These are phyloP conservation scores for Alternaria sp. DNA, from an alignment of 2,329 filamentous ascomycete genomes.

Conservation along the genomic window DNA sequence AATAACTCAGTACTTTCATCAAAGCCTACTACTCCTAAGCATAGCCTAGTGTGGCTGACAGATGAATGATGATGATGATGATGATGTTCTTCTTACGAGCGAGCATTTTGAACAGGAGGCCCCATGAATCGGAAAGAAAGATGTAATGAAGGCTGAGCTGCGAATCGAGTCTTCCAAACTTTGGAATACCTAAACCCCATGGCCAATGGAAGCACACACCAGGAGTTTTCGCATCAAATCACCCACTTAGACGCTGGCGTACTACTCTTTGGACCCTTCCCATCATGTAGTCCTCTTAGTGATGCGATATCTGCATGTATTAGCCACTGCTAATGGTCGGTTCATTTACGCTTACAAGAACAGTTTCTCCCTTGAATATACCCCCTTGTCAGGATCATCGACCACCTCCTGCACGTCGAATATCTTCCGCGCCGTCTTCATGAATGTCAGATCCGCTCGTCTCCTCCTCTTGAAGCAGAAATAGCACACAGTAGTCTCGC, in stretches of 20 bases:
- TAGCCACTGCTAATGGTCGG: neutral
- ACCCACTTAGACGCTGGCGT: neutral
- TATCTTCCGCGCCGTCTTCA: slow-evolving; percentile 60
- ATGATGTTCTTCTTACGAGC: neutral
- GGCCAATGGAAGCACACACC: neutral
- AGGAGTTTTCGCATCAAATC: neutral
- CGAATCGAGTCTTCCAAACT: neutral
- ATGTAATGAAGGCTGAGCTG: neutral
- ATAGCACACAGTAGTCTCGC: slow-evolving; percentile 70
- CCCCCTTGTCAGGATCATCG: slow-evolving; percentile 58
- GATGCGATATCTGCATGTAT: slow-evolving; percentile 29
- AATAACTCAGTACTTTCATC: too few relatives aligned
- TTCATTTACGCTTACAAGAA: slow-evolving; percentile 54
- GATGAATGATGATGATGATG: too few relatives aligned
- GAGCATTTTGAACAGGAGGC: neutral
- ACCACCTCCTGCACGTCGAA: slow-evolving; percentile 58
- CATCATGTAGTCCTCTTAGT: slow-evolving; percentile 25
- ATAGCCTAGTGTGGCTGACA: neutral
- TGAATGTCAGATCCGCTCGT: slow-evolving; percentile 67
- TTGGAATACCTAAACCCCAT: neutral
- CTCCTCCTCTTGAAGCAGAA: slow-evolving; percentile 97
- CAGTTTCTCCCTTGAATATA: slow-evolving; percentile 58
- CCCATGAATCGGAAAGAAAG: neutral
- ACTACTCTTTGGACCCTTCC: neutral
- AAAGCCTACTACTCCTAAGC: slow-evolving; percentile 13